These are phyloP conservation scores for Allium cepa DNA, from an alignment of 106 monocot genomes.

Conservation along the genomic window DNA sequence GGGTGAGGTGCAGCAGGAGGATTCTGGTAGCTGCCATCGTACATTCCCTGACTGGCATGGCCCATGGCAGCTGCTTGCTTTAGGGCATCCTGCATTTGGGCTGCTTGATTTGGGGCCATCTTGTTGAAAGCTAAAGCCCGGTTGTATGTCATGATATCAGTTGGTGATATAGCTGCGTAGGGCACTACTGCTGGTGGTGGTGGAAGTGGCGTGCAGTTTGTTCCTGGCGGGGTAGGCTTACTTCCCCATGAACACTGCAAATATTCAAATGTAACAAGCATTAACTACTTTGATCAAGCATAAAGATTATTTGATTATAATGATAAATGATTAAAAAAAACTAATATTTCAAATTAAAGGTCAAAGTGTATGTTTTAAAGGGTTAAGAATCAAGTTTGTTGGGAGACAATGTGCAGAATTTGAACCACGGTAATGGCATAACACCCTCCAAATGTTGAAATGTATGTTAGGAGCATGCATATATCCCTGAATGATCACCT, in stretches of 20 bases:
- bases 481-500: too few species aligned
- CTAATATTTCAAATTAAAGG: too few species aligned
- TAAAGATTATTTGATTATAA: not conserved
- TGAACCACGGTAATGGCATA: too few species aligned
- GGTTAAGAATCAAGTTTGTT: too few species aligned
- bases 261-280: not conserved
- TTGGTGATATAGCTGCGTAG: slow-evolving; percentile 23
- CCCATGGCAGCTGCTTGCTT: slow-evolving; percentile 55
- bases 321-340: not conserved
- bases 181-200: slow-evolving; percentile 39
- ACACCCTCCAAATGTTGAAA: too few species aligned
- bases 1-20: slow-evolving; percentile 56
- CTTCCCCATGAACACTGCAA: slow-evolving; percentile 70
- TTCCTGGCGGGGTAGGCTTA: slow-evolving; percentile 64
- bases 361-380: too few species aligned
- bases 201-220: slow-evolving; percentile 43
- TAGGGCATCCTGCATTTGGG: slow-evolving; percentile 42
- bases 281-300: not conserved
- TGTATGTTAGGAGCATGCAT: too few species aligned
- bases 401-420: too few species aligned
- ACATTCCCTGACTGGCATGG: slow-evolving; percentile 59
- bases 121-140: slow-evolving; percentile 42
- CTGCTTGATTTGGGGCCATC: slow-evolving; percentile 36
- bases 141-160: slow-evolving; percentile 48
- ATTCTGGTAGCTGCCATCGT: slow-evolving; percentile 56